Evolutionary conservation across 148 eudicot species (phyloP), one percentile per base, ranked within the genome.

Genomic region (Chenopodium berlandieri): DNA sequence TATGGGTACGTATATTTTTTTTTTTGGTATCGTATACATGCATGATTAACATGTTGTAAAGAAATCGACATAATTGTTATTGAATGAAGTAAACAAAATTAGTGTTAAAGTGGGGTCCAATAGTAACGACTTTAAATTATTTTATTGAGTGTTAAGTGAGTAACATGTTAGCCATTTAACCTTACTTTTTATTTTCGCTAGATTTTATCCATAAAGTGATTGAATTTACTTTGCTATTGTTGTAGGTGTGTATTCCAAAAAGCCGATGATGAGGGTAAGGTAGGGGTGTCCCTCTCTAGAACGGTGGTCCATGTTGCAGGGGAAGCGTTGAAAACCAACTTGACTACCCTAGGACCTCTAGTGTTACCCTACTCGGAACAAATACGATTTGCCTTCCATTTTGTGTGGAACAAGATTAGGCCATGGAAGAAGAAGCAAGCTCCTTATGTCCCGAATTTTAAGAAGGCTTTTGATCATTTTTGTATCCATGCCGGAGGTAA

Each of bases 401-500:
- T 80, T 50, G 7, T 75, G 19, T 47, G 80, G 80, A 83, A 63
- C 17, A 83, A 81, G 73, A 17, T 82, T 12, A 64, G 82, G 81
- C 75, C 84, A 13, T 62, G 72, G 1, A 79, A 81, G 14, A 84
- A 81, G 67, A 86, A 84, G 25, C 71, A 65, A 72, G 56, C 58
- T 1, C 75, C 82, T 17, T 85, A 85, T 27, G 76, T 87, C 1
- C 91, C 89, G 0, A 76, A 87, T 23, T 89, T 89, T 58, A 89
- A 81, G 80, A 87, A 83, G 71, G 88, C 84, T 0, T 81, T 87
- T 9, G 80, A 87, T 72, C 91, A 85, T 50, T 89, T 89, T 70
- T 87, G 88, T 77, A 87, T 87, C 62, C 89, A 89, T 25, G 86
- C 91, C 1, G 91, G 88, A 13, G 89, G 91, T 8, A 87, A 83